Evolutionary conservation across 441 rosid genomes (phyloP).

Genomic region (Omphalea diandra): DNA sequence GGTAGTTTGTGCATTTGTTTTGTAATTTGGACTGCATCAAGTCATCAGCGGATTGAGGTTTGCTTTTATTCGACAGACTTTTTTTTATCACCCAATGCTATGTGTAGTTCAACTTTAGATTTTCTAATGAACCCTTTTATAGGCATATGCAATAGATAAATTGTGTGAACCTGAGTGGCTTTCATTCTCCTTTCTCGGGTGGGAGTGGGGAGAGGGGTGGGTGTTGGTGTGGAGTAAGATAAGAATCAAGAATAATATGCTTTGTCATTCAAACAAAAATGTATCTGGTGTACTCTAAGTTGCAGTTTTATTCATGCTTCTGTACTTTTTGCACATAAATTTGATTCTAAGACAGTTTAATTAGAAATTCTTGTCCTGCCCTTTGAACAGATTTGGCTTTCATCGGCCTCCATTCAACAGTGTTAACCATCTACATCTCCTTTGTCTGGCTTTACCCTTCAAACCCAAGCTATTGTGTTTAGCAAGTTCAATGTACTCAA

Average conservation of each 20-base stretch:
- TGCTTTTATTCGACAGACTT: constrained; percentile 38
- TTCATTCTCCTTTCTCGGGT: not conserved
- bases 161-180: not conserved
- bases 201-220: too few relatives aligned
- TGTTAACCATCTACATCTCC: constrained; percentile 87
- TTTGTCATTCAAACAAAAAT: not conserved
- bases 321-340: not conserved
- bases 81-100: not conserved
- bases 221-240: not conserved
- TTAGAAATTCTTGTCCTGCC: not conserved
- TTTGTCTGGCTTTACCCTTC: constrained; percentile 80
- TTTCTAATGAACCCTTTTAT: not conserved
- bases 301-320: not conserved
- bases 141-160: not conserved
- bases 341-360: constrained; percentile 3
- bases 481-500: constrained; percentile 1
- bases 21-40: constrained; percentile 1
- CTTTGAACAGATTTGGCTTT: constrained; percentile 50
- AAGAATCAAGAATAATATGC: not conserved
- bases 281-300: not conserved
- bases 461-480: constrained; percentile 51
- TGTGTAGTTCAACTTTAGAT: not conserved
- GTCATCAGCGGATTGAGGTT: not conserved
- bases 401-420: constrained; percentile 93
- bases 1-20: not conserved